Conservation (phyloP, 345 rosid species). For the Heritiera littoralis region DNA sequence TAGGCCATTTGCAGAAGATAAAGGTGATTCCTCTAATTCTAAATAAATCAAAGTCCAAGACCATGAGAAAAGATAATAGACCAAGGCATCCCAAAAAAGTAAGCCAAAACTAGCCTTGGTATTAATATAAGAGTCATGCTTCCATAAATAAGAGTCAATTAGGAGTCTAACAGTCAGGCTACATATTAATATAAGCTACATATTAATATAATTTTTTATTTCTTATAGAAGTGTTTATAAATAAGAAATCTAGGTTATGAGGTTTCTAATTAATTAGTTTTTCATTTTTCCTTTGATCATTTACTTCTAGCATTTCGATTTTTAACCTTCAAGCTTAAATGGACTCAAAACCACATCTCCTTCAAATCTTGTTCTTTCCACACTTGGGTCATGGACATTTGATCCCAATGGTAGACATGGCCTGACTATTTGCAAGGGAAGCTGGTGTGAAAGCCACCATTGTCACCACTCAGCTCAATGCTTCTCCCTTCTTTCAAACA, state of each 20-base stretch:
- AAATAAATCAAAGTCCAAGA: too few species aligned
- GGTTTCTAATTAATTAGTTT: background rate
- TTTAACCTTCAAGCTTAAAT: background rate
- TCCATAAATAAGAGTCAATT: too few species aligned
- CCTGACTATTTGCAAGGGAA: constrained; percentile 43
- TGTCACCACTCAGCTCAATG: constrained; percentile 48
- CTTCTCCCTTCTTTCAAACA: constrained; percentile 34
- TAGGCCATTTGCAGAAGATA: too few species aligned
- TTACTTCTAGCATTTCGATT: background rate
- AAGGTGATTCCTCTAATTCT: too few species aligned
- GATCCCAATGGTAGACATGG: constrained; percentile 59
- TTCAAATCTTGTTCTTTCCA: constrained; percentile 17
- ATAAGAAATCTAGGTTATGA: background rate
- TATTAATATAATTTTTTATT: background rate
- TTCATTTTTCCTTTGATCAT: background rate
- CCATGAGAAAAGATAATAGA: too few species aligned
- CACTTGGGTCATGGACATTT: constrained; percentile 32
- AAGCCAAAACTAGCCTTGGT: too few species aligned
- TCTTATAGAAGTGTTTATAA: background rate
- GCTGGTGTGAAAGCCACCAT: constrained; percentile 46
- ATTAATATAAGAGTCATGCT: too few species aligned
- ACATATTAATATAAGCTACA: too few species aligned
- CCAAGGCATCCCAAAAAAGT: too few species aligned
- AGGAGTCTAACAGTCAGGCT: too few species aligned
- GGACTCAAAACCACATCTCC: background rate